Evolutionary conservation across 208 protist genomes (phyloP).

Genomic region (Zelonia costaricensis): DNA sequence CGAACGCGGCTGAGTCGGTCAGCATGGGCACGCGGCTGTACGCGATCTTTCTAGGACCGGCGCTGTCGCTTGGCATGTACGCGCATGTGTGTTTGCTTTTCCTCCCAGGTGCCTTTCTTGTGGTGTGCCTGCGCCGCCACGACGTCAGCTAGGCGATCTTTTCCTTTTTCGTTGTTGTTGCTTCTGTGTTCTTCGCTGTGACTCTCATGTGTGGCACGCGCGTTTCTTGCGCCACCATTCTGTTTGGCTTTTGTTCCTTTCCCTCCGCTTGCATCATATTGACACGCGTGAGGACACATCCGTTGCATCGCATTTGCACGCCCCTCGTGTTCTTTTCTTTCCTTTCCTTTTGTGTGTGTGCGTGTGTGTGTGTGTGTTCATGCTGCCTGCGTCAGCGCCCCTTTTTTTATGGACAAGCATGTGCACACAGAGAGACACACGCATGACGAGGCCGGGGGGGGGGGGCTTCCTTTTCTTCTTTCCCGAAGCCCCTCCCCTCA

Average conservation of each 20-base stretch:
- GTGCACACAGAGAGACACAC: too few relatives aligned
- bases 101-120: background rate
- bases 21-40: background rate
- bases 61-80: background rate
- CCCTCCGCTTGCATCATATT: too few relatives aligned
- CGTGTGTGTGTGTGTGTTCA: background rate
- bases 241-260: too few relatives aligned
- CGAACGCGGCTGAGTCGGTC: background rate
- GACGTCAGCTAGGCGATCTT: background rate
- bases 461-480: too few relatives aligned
- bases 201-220: background rate
- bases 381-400: background rate
- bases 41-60: background rate
- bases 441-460: too few relatives aligned
- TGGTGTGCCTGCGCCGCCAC: background rate
- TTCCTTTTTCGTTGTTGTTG: slow-evolving; percentile 1
- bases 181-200: background rate
- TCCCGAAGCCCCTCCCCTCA: too few relatives aligned
- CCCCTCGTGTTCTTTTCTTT: background rate
- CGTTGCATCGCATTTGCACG: too few relatives aligned
- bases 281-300: too few relatives aligned
- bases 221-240: too few relatives aligned
- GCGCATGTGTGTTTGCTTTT: background rate
- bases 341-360: background rate
- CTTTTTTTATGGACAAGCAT: background rate